These are phyloP conservation scores for Yamadazyma sp. DNA, from an alignment of 1,139 yeast species.

Conservation along the genomic window DNA sequence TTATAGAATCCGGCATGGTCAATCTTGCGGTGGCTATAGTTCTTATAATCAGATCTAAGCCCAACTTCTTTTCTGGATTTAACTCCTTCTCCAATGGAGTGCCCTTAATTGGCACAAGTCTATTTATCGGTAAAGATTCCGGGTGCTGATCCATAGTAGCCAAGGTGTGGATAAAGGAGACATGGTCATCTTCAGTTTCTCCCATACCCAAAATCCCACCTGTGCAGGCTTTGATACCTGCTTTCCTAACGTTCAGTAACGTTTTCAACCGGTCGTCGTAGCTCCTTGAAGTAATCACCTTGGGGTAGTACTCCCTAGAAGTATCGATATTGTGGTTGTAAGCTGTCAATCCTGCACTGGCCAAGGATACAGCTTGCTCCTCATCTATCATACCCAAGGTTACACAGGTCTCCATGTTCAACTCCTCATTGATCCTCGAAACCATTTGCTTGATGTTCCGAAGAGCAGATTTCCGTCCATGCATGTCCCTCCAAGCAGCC, in stretches of 20 bases:
- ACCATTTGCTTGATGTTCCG: conserved; percentile 68
- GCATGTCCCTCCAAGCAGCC: conserved; percentile 88
- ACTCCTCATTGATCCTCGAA: conserved; percentile 46
- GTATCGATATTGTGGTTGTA: conserved; percentile 83
- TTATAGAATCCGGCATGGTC: conserved; percentile 69
- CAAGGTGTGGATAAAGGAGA: conserved; percentile 66
- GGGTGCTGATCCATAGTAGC: conserved; percentile 71
- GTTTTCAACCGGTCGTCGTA: conserved; percentile 72
- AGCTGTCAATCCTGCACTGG: conserved; percentile 75
- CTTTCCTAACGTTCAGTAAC: conserved; percentile 59
- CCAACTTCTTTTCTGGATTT: conserved; percentile 34
- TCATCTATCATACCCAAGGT: conserved; percentile 75
- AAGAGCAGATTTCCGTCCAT: conserved; percentile 69
- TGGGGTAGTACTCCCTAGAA: conserved; percentile 73
- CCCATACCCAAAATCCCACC: conserved; percentile 84
- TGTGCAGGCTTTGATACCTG: conserved; percentile 72
- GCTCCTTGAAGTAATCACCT: conserved; percentile 65
- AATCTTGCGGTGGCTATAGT: conserved; percentile 77
- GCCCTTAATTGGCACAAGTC: conserved; percentile 76
- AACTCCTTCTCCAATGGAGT: conserved; percentile 66
- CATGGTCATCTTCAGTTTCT: conserved; percentile 69
- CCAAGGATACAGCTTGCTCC: conserved; percentile 58
- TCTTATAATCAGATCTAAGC: conserved; percentile 62
- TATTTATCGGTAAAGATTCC: conserved; percentile 78
- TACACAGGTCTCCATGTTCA: conserved; percentile 77